These are phyloP conservation scores for Gnomoniopsis sp. DNA, from an alignment of 2,329 filamentous ascomycete species.

Conservation along the genomic window DNA sequence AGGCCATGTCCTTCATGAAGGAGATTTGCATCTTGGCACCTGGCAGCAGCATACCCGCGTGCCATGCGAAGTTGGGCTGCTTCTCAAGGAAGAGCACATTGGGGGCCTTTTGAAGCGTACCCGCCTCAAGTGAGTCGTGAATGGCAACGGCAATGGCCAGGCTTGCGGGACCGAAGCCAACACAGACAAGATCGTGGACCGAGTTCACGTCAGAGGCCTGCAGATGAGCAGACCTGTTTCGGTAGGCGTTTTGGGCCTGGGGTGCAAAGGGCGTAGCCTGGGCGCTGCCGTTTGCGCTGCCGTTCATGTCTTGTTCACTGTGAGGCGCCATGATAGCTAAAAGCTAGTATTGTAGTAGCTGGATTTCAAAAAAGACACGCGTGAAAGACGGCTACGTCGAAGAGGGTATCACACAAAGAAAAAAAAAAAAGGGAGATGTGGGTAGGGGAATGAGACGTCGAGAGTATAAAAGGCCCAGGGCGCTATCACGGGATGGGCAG, in stretches of 20 bases:
- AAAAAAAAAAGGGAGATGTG: not conserved
- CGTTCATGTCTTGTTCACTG: slow-evolving; percentile 15
- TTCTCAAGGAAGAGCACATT: slow-evolving; percentile 86
- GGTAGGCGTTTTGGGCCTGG: slow-evolving; percentile 13
- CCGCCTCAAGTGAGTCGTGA: slow-evolving; percentile 68
- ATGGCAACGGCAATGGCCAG: slow-evolving; percentile 86
- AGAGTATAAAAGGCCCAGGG: slow-evolving; percentile 1
- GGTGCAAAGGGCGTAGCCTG: not conserved
- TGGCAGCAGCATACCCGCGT: slow-evolving; percentile 90
- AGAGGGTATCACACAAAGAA: not conserved
- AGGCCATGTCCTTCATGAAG: slow-evolving; percentile 94
- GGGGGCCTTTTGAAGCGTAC: slow-evolving; percentile 47
- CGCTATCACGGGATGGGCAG: slow-evolving; percentile 3
- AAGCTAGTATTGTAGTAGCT: not conserved
- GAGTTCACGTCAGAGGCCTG: slow-evolving; percentile 54
- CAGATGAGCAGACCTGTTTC: slow-evolving; percentile 28
- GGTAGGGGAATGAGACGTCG: not conserved
- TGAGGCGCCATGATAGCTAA: slow-evolving; percentile 15
- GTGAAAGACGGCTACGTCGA: not conserved
- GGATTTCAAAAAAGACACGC: not conserved
- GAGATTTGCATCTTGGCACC: slow-evolving; percentile 97
- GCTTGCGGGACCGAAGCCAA: slow-evolving; percentile 90
- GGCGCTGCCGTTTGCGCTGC: slow-evolving; percentile 11
- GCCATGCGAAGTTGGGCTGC: slow-evolving; percentile 82
- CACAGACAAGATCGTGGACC: slow-evolving; percentile 80